Percentiles rank a stretch among this genome's conserved stretches.
Evolutionary conservation across 2,329 filamentous ascomycete genomes (phyloP).

Genomic region (Exophiala sp.): DNA sequence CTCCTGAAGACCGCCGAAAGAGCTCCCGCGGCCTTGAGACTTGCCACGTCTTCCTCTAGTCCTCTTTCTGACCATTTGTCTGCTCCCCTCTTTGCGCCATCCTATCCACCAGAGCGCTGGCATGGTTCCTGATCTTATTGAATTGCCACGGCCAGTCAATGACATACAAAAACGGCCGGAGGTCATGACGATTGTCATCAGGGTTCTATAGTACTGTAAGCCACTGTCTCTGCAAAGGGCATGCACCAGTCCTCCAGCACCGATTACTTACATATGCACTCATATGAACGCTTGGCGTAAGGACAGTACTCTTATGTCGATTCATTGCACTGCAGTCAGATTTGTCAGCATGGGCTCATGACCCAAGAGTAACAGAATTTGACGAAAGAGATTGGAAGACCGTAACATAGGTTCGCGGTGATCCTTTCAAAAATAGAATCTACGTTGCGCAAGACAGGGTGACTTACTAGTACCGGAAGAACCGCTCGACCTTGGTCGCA

Average conservation of each 20-base stretch:
- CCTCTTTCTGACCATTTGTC: too few relatives aligned
- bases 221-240: conserved; percentile 15
- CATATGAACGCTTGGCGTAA: conserved; percentile 57
- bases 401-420: neutral
- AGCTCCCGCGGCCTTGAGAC: too few relatives aligned
- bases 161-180: conserved; percentile 52
- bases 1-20: too few relatives aligned
- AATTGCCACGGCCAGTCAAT: conserved; percentile 7
- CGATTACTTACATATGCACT: conserved; percentile 26
- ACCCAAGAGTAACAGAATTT: conserved; percentile 31
- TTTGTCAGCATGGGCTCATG: conserved; percentile 35
- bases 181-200: conserved; percentile 59
- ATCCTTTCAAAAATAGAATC: neutral
- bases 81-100: neutral
- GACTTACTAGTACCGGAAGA: conserved; percentile 32
- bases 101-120: neutral
- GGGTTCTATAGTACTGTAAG: conserved; percentile 47
- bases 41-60: too few relatives aligned
- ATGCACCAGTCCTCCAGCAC: neutral
- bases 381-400: conserved; percentile 2
- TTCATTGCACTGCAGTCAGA: conserved; percentile 54
- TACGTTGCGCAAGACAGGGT: neutral
- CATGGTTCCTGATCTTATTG: conserved; percentile 4
- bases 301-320: conserved; percentile 61
- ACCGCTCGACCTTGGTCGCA: conserved; percentile 46